Evolutionary conservation across 495 filamentous ascomycete genomes (phyloP).

Genomic region (Tuber microsphaerosporum): DNA sequence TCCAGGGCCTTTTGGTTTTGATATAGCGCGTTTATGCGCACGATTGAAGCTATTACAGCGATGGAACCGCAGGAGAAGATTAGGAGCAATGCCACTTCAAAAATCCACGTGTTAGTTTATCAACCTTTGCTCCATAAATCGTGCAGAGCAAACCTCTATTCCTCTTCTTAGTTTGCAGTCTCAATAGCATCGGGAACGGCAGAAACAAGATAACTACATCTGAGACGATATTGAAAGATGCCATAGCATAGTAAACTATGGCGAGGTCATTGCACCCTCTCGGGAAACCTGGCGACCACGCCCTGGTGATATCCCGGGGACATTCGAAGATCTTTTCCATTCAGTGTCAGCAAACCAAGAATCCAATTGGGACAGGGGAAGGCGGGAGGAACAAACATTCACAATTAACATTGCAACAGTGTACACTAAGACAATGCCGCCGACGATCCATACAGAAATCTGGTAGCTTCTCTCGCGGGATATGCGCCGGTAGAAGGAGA

Average conservation of each 20-base stretch:
- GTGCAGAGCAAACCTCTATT: conserved; percentile 14
- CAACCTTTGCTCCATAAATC: neutral
- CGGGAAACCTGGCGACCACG: conserved; percentile 24
- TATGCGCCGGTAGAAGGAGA: conserved; percentile 40
- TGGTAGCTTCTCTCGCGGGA: conserved; percentile 35
- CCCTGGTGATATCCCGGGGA: conserved; percentile 17
- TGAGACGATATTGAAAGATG: conserved; percentile 31
- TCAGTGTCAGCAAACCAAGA: conserved; percentile 1
- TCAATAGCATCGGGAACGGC: conserved; percentile 23
- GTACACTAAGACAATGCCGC: conserved; percentile 29
- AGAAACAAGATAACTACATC: conserved; percentile 32
- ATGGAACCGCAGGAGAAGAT: conserved; percentile 32
- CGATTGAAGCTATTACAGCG: conserved; percentile 37
- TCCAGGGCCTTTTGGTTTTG: conserved; percentile 12
- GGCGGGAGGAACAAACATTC: conserved; percentile 13
- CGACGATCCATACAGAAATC: conserved; percentile 28
- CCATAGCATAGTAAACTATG: conserved; percentile 28
- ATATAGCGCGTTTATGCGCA: conserved; percentile 38
- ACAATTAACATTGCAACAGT: conserved; percentile 34
- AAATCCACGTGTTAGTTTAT: neutral
- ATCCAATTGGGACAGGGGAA: neutral
- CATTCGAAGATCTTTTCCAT: conserved; percentile 26
- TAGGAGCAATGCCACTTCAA: conserved; percentile 16
- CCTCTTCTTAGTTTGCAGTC: conserved; percentile 22
- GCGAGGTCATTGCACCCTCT: conserved; percentile 24